Evolutionary conservation across 139 green algal species (phyloP), one percentile per base, ranked within the genome.

Genomic region (Zygnema cylindricum): DNA sequence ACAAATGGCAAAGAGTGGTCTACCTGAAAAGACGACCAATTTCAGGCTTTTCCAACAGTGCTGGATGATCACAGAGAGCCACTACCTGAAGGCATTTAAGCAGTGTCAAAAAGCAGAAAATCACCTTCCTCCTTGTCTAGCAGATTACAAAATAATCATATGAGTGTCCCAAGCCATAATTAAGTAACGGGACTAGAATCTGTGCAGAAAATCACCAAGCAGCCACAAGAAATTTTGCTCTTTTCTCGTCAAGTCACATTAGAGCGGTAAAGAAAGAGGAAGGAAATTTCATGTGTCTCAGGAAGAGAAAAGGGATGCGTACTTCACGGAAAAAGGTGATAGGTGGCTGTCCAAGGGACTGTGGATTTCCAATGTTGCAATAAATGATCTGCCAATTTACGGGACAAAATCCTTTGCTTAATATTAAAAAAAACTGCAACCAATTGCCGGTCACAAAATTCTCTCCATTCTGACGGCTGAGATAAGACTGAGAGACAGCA

Each of bases 331-430:
- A 92, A 39, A 92, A 92, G 30, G 89, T 92, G 1, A 92, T 82
- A 40, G 89, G 88, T 35, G 43, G 41, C 89, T 92, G 89, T 1
- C 88, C 78, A 11, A 92, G 75, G n/a, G 88, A n/a, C 35, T 92
- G 89, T 2, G 89, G 89, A 69, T 92, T 92, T 33, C 89, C 89
- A 36, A 92, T 92, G 88, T 92, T 92, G 63, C 89, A 92, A 81
- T 92, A 92, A 32, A 91, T 81, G 78, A 92, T 89, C 88, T 92
- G 87, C 79, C 38, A 79, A 77, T 23, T 77, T 43, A 86, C 1
- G 40, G 32, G 41, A 57, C 3, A 2, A 7, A 55, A 33, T n/a
- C n/a, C n/a, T n/a, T n/a, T n/a, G n/a, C n/a, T n/a, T n/a, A n/a
- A n/a, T n/a, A n/a, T n/a, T n/a, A n/a, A n/a, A n/a, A n/a, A n/a